phyloP scores from a whole-genome alignment of 345 rosid species.

The Erucastrum elatum region DNA sequence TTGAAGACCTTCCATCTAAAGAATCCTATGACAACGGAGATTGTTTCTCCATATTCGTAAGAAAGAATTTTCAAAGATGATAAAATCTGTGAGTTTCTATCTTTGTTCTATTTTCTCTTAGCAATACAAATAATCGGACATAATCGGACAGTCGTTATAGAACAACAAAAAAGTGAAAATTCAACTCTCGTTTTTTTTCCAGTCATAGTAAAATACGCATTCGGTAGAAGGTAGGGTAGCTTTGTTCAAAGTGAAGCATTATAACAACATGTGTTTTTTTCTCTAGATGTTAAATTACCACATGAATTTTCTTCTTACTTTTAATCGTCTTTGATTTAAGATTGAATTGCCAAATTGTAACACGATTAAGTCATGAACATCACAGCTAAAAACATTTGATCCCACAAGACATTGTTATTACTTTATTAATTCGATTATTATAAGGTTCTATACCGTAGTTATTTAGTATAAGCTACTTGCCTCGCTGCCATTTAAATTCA shows the following conservation, averaged over 20 bases:
- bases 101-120: not conserved
- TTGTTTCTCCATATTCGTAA: not conserved
- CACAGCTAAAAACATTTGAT: not conserved
- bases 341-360: not conserved
- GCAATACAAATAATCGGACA: not conserved
- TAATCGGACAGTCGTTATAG: not conserved
- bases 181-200: not conserved
- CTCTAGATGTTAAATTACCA: not conserved
- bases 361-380: not conserved
- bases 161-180: not conserved
- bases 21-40: conserved; percentile 24
- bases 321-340: not conserved
- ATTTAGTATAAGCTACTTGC: not conserved
- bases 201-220: not conserved
- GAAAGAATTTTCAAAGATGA: not conserved
- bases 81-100: not conserved
- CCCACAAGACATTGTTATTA: not conserved
- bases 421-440: not conserved
- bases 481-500: not conserved
- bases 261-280: not conserved
- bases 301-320: not conserved
- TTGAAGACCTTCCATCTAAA: conserved; percentile 18
- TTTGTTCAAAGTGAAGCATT: not conserved
- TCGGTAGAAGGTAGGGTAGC: not conserved
- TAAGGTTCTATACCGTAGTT: not conserved